These are phyloP conservation scores for Fusarium siculi DNA, from an alignment of 2,329 filamentous ascomycete genomes.

Conservation along the genomic window DNA sequence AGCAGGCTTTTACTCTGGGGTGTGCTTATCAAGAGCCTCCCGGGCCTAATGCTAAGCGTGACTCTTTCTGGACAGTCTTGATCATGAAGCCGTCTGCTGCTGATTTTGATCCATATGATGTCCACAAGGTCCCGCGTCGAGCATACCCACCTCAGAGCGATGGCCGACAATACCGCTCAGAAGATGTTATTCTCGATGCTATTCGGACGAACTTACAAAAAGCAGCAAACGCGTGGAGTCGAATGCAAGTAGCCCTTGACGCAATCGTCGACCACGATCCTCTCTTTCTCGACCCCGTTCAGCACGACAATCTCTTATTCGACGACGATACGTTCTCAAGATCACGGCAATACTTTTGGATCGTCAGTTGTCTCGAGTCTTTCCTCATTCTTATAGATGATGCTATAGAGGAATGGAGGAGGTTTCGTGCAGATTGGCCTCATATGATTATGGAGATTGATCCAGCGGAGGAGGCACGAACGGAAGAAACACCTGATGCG, in stretches of 20 bases:
- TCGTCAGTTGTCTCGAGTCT: neutral
- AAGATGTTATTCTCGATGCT: neutral
- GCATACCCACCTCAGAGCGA: neutral
- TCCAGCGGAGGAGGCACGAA: neutral
- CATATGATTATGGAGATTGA: neutral
- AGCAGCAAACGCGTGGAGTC: neutral
- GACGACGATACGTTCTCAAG: slow-evolving; percentile 2
- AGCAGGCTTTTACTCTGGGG: neutral
- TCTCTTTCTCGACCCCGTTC: neutral
- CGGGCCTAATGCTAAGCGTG: neutral
- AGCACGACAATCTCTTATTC: slow-evolving; percentile 1
- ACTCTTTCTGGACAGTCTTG: neutral
- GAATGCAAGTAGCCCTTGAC: neutral
- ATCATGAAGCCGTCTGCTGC: neutral
- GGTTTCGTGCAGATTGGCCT: neutral
- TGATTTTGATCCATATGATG: neutral
- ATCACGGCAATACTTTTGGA: slow-evolving; percentile 1
- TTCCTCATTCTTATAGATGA: neutral
- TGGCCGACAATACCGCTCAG: neutral
- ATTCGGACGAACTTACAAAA: neutral
- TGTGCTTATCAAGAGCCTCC: neutral
- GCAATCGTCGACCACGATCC: neutral
- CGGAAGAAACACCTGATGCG: neutral
- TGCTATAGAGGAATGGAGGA: slow-evolving; percentile 2
- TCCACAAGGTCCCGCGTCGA: neutral